Conservation (phyloP, 306 rosid species). For the Lupinus albus region DNA sequence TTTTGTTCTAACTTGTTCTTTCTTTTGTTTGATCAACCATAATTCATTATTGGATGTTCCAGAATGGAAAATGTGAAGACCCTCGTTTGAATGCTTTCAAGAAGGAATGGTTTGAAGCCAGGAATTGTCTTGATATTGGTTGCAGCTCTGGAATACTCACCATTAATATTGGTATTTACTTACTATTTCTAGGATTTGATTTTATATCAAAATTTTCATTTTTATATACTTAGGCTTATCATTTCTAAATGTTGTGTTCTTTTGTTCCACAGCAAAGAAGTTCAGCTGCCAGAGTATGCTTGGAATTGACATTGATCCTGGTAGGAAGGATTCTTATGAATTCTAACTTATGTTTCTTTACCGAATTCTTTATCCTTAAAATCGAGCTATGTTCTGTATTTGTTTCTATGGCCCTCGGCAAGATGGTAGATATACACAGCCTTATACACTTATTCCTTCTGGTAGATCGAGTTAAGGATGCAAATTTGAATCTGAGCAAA, state of each 20-base stretch:
- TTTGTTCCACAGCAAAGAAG: too few relatives aligned
- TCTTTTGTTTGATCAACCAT: neutral
- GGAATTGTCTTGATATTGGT: slow-evolving; percentile 70
- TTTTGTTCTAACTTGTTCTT: neutral
- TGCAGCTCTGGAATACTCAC: slow-evolving; percentile 65
- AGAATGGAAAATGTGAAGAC: slow-evolving; percentile 63
- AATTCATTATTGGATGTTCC: slow-evolving; percentile 7
- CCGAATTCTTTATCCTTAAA: slow-evolving; percentile 1
- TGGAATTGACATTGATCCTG: slow-evolving; percentile 44
- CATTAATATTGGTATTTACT: slow-evolving; percentile 55
- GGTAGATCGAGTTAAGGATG: too few relatives aligned
- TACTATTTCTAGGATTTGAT: neutral
- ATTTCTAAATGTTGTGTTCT: too few relatives aligned
- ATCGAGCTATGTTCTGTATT: neutral
- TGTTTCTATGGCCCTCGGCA: slow-evolving; percentile 1
- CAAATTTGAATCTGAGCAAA: too few relatives aligned
- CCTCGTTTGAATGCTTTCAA: slow-evolving; percentile 60
- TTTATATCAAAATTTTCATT: too few relatives aligned
- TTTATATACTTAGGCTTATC: too few relatives aligned
- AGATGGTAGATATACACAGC: too few relatives aligned
- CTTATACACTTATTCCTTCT: too few relatives aligned
- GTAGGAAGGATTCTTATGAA: slow-evolving; percentile 65
- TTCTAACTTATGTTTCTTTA: slow-evolving; percentile 22
- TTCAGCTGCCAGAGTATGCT: too few relatives aligned
- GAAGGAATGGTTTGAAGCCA: slow-evolving; percentile 72